phyloP scores from a whole-genome alignment of 441 rosid genomes.

The Gossypium schwendimanii region DNA sequence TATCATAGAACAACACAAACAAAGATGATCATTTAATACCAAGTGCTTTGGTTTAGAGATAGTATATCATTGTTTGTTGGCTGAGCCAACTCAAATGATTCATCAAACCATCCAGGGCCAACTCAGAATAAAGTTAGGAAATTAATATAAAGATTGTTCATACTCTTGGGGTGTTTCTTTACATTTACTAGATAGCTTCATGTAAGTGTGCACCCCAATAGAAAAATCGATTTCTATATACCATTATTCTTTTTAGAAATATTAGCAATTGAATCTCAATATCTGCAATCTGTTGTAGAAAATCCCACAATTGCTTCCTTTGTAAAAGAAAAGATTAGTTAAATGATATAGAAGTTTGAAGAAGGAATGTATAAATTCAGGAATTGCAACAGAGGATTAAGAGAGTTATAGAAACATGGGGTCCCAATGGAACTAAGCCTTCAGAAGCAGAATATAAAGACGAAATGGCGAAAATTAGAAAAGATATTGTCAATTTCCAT shows the following conservation, averaged over 20 bases:
- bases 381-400: slow-evolving; percentile 53
- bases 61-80: neutral
- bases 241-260: too few relatives aligned
- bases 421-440: slow-evolving; percentile 31
- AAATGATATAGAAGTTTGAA: neutral
- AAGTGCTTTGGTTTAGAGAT: neutral
- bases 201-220: neutral
- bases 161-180: neutral
- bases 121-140: neutral
- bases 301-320: too few relatives aligned
- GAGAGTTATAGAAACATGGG: slow-evolving; percentile 35
- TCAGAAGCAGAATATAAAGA: slow-evolving; percentile 36
- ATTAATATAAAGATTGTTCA: neutral
- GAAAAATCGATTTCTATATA: neutral
- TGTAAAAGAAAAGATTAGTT: neutral
- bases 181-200: neutral
- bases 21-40: neutral
- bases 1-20: neutral
- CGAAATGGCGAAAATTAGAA: slow-evolving; percentile 47
- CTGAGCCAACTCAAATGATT: neutral
- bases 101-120: neutral
- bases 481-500: slow-evolving; percentile 67
- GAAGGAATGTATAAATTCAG: slow-evolving; percentile 25
- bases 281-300: too few relatives aligned
- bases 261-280: too few relatives aligned